Base-by-base conservation (phyloP, 1,284 basidiomycete genomes). In the Microbotryum saponariae region DNA sequence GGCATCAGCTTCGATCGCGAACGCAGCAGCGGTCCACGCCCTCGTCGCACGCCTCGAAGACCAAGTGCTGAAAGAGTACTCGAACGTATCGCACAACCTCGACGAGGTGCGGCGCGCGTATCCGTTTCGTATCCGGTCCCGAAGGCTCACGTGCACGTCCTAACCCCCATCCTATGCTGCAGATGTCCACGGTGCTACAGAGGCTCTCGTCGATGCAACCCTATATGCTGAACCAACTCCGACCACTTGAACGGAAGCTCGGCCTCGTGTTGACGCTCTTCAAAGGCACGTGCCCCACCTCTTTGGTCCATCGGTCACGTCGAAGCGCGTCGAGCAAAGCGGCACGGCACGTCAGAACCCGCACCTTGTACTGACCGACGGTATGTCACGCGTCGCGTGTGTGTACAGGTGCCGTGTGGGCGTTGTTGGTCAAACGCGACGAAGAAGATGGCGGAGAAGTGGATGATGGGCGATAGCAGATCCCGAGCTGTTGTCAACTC, bases 361-460 rank as follows among this genome's bases (percentile, higher is more conserved):
- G 3, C 59, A 63, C 47, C 48, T 61, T 62, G 10, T 66, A 65
- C 3, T 63, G 33, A 42, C 64, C 0, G 33, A 6, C 21, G 33
- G 23, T 6, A 31, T 8, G 29, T 49, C 48, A 56, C 48, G 21
- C 52, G n/a, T 25, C n/a, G 18, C 51, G 2, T 14, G 75, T 94
- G 86, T 94, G 91, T 81, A 91, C 92, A 77, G 91, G 91, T 0
- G 91, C 90, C 18, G 91, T 96, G 0, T 97, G 91, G 91, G 89
- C 87, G 10, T 86, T 93, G 52, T 86, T 96, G 71, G 89, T 91
- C 6, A 58, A 67, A 37, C 60, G 63, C 73, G 89, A 94, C 69
- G 87, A 89, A 69, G 37, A 42, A 42, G 37, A 42, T 12, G 37
- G 37, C 14, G 37, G 31, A 31, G 31, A 42, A 42, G 16, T 42